Conservation (phyloP, 139 green algal genomes). For the Mesostigma viride region DNA sequence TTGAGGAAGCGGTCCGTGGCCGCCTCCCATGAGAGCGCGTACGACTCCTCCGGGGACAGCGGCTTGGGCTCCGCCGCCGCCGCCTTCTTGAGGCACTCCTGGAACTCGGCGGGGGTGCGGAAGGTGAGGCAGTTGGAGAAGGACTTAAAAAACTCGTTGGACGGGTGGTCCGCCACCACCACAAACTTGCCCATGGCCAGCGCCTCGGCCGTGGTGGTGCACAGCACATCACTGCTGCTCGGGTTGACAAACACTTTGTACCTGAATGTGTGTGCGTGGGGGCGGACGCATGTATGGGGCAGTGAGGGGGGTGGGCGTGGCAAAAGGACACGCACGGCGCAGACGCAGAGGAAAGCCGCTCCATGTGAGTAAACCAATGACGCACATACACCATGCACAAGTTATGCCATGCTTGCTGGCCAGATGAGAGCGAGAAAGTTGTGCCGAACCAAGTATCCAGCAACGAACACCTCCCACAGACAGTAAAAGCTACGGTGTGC, state of each 20-base stretch:
- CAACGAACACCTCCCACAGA: too few species aligned
- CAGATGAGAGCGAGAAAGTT: too few species aligned
- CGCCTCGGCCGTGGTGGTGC: conserved; percentile 93
- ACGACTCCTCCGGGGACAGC: conserved; percentile 56
- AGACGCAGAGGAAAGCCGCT: too few species aligned
- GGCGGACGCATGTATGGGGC: too few species aligned
- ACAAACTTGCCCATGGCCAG: conserved; percentile 98
- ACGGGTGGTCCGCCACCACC: conserved; percentile 84
- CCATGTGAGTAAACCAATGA: too few species aligned
- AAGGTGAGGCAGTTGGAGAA: conserved; percentile 87
- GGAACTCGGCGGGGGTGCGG: conserved; percentile 76
- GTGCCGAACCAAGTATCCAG: too few species aligned
- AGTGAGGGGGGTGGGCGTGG: too few species aligned
- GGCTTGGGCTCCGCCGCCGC: conserved; percentile 41
- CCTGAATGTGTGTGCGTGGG: conserved; percentile 6
- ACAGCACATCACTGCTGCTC: conserved; percentile 84
- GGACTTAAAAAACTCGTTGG: conserved; percentile 78
- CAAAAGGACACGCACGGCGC: too few species aligned
- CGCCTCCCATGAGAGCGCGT: conserved; percentile 84
- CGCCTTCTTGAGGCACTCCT: conserved; percentile 42
- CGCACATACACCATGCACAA: too few species aligned
- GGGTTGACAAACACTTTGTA: conserved; percentile 97
- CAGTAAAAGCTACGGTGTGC: too few species aligned
- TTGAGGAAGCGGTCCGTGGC: conserved; percentile 89
- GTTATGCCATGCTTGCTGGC: too few species aligned